Base-by-base conservation (phyloP, 345 rosid genomes). In the Linum tenue region DNA sequence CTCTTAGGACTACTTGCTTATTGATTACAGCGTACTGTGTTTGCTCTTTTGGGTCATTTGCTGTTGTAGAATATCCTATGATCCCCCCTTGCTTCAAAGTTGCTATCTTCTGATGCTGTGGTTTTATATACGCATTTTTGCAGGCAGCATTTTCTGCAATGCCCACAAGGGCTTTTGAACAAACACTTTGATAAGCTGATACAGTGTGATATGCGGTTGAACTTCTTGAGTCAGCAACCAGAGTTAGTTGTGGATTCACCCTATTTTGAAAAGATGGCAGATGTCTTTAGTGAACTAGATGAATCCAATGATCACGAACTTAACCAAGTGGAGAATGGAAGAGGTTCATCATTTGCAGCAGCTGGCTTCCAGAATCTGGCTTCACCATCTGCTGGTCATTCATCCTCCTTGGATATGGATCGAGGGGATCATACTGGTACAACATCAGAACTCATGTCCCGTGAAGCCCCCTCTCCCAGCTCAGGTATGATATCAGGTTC, bases 61-160 rank as follows among this genome's bases (percentile, higher is more conserved):
- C 7, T 5, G 16, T 37, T 57, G 60, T 16, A 4, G 37, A n/a
- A 56, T 16, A 35, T 35, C 59, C 37, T 56, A 16, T 35, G 31
- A 7, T 56, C 7, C 2, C 15, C 31, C 7, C 35, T 44, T 4
- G 8, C 51, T 8, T 14, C 12, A 22, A 22, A 44, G 4, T 43
- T 43, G 50, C 3, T 2, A 43, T 43, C 14, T 48, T 48, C 64
- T 70, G 41, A 76, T 48, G 31, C 3, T 9, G 37, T 51, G 41
- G 1, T 64, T n/a, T 70, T 22, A 15, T 44, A 9, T 50, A 3
- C 51, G 9, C 63, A 53, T 48, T 48, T 9, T 48, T 22, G 31
- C 60, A 95, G 99, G 89, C 84, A 82, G 72, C 99, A 95, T 79
- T 91, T 84, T 85, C 86, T 95, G 83, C 91, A 89, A 75, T 91